Base-by-base conservation (phyloP, 345 rosid genomes). In the Cardiospermum halicacabum region DNA sequence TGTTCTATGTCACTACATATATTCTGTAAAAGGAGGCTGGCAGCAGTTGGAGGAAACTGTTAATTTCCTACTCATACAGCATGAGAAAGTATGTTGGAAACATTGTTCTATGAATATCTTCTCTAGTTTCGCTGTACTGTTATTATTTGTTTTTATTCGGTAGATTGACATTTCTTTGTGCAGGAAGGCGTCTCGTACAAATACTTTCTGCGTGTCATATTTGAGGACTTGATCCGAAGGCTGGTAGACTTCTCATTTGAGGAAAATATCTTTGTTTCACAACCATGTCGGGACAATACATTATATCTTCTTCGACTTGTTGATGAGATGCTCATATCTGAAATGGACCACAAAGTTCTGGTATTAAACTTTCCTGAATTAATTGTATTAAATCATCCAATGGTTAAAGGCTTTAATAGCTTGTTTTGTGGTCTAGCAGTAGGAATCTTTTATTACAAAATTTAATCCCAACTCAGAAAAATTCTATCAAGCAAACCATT, bases 21-120 rank as follows among this genome's bases (percentile, higher is more conserved):
- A 74, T 69, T 86, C 83, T 27, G 82, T 92, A 58, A 92, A 89
- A 84, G 97, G 98, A 65, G 98, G 98, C 70, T 93, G 98, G 98
- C 98, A 88, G 71, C 92, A 80, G 56, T 73, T 93, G 65, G 98
- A 93, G 73, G 98, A 88, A 75, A 88, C 97, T 25, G 80, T 81
- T 72, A 89, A 88, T 86, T 90, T 90, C 77, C 74, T 93, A 36
- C 83, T 85, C 32, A 60, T 82, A 79, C 82, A 83, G 61, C 75
- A 67, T 65, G 85, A 85, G 75, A 82, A 78, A 73, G 98, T 93
- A 88, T 65, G 83, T 73, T 45, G 60, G 62, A 62, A 60, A 19
- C 62, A 34, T 58, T 49, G 1, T 36, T 32, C 27, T 25, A 39
- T 61, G 28, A 68, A 28, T 25, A 59, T 48, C n/a, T 65, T 43